phyloP scores from a whole-genome alignment of 2,329 filamentous ascomycete genomes.

The Sphaerulina vaccinii region DNA sequence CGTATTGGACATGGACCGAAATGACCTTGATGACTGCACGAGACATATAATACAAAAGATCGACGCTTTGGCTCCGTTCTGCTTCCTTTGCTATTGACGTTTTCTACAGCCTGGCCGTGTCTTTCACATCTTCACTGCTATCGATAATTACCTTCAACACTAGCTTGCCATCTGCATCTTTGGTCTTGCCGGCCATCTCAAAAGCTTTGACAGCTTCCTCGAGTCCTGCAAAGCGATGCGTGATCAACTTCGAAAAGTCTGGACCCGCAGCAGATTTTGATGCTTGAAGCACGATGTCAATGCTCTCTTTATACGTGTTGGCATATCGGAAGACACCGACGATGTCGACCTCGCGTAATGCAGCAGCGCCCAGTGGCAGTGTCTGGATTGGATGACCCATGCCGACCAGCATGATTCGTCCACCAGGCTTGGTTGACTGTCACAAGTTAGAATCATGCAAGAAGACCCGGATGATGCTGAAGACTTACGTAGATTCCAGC shows the following conservation, averaged over 20 bases:
- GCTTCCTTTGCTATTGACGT: not conserved
- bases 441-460: not conserved
- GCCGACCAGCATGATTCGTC: conserved; percentile 72
- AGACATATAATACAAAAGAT: not conserved
- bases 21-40: conserved; percentile 1
- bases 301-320: conserved; percentile 72
- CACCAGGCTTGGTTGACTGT: conserved; percentile 63
- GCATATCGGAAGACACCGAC: conserved; percentile 77
- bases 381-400: conserved; percentile 78
- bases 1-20: not conserved
- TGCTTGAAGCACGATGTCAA: conserved; percentile 53
- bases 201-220: conserved; percentile 63
- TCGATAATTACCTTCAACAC: conserved; percentile 69
- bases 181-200: conserved; percentile 66
- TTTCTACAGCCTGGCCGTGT: conserved; percentile 5
- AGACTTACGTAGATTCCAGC: conserved; percentile 64
- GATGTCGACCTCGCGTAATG: conserved; percentile 73
- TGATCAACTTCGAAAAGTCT: conserved; percentile 69
- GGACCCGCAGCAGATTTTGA: conserved; percentile 53
- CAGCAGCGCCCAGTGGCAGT: conserved; percentile 68
- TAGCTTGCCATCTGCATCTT: conserved; percentile 65
- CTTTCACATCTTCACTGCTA: conserved; percentile 28
- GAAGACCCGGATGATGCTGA: not conserved
- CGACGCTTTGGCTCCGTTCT: not conserved
- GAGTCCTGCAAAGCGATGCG: conserved; percentile 67